Base-by-base conservation (phyloP, 2,329 filamentous ascomycete genomes). In the Sclerotinia subarctica region DNA sequence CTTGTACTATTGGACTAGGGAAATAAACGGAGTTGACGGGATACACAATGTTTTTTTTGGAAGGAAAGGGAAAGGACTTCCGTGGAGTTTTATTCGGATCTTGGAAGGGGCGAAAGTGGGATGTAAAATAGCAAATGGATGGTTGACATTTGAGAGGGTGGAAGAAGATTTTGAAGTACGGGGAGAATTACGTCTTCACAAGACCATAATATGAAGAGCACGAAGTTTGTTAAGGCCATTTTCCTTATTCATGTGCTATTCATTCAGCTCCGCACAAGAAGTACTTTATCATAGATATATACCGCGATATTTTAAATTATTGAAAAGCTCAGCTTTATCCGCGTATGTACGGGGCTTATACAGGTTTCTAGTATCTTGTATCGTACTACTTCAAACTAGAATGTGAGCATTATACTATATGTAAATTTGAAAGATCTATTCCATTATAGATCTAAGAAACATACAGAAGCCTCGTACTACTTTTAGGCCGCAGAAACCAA, bases 1-100 rank as follows among this genome's bases (percentile, higher is more conserved):
- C n/a, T 44, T 63, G 59, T 63, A 51, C n/a, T 51, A 26, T 51
- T 51, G 59, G 59, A 26, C n/a, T 51, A 42, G 59, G 46, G 59
- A 63, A 51, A 51, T 32, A 46, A 26, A 51, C 42, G 46, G 59
- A 38, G 47, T 63, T 49, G 17, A 51, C 21, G 46, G 59, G 32
- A 63, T 26, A 63, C 38, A 51, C 32, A 51, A 51, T 51, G 5
- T 51, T 63, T 58, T 51, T 51, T 5, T 29, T 3, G 26, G 53
- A n/a, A 57, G 32, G 32, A 10, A 21, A 63, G 46, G 15, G 24
- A 29, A 62, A 63, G 11, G 21, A 5, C 46, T 51, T 49, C 24
- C 47, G 59, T 42, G 47, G 59, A 51, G 59, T 63, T 52, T 63
- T 32, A 47, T 42, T 63, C 32, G 24, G 46, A 8, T 26, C 24